Base-by-base conservation (phyloP, 768 basidiomycete species). In the Suillus occidentalis region DNA sequence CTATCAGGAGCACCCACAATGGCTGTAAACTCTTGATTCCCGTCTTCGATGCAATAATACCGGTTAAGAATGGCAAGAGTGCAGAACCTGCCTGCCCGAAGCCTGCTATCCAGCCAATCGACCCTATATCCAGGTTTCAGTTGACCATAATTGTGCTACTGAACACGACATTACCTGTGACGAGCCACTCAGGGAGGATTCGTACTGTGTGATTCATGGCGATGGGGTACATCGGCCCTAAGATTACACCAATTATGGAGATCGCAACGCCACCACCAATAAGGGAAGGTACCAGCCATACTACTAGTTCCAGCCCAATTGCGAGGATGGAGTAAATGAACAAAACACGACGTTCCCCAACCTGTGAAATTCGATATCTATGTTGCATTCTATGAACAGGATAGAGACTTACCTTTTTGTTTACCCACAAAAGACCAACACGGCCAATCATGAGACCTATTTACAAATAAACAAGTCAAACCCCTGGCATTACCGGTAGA, bases 201-300 rank as follows among this genome's bases (percentile, higher is more conserved):
- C 73, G 78, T 14, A 69, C 71, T 2, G 78, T 72, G 49, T 82
- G 76, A 22, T 73, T 75, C 61, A 78, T 72, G 18, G 77, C 65
- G 52, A 90, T 84, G 2, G 89, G 89, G 71, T 89, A 92, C 78
- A 92, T 85, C 3, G 90, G 90, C 0, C 90, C 91, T n/a, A 93
- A 79, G 28, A 91, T 74, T 10, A 91, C 57, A 20, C 91, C 91
- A 18, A 91, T 76, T 55, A 91, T 68, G 2, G 88, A 82, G 28
- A 91, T 81, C 0, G 87, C 85, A 4, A 91, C 79, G 3, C 85
- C 90, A 68, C 85, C 82, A 3, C 84, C 88, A 10, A 90, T 78
- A 18, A 92, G 78, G 6, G 85, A 88, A 28, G 87, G 88, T 0
- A 87, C 84, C 36, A 88, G 80, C 90, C 91, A 93, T 45, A 92